phyloP scores from a whole-genome alignment of 192 early-diverging fungal species.

The Diversispora eburnea region DNA sequence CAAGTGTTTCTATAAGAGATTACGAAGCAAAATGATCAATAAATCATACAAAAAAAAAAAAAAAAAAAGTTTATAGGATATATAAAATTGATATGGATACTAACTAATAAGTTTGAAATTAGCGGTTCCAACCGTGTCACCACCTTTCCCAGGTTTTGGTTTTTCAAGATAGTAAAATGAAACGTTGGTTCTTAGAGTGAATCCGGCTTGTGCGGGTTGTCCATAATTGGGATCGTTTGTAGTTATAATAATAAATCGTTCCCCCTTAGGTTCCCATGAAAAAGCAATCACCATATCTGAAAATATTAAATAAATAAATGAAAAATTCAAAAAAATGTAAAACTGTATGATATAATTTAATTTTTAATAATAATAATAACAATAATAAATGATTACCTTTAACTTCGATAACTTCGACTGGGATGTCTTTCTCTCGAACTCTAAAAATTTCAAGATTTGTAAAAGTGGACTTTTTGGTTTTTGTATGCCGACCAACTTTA shows the following conservation, averaged over 20 bases:
- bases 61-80: not conserved
- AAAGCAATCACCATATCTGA: slow-evolving; percentile 66
- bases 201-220: slow-evolving; percentile 41
- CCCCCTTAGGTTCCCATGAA: slow-evolving; percentile 93
- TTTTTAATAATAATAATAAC: not conserved
- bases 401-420: slow-evolving; percentile 94
- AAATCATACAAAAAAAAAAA: not conserved
- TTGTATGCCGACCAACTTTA: slow-evolving; percentile 84
- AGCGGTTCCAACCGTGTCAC: slow-evolving; percentile 50
- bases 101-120: slow-evolving; percentile 74
- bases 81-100: not conserved
- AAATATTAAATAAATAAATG: not conserved
- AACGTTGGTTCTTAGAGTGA: slow-evolving; percentile 61
- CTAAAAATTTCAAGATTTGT: slow-evolving; percentile 96
- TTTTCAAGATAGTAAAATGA: slow-evolving; percentile 84
- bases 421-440: slow-evolving; percentile 84
- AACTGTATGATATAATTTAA: not conserved
- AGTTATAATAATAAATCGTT: slow-evolving; percentile 88
- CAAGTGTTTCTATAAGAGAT: slow-evolving; percentile 51
- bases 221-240: slow-evolving; percentile 62
- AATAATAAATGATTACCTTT: not conserved
- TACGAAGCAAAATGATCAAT: not conserved
- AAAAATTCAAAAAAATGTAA: not conserved
- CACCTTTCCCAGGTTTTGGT: slow-evolving; percentile 50
- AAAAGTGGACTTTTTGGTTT: slow-evolving; percentile 85